These are phyloP conservation scores for Arabidopsis lyrata DNA, from an alignment of 441 rosid species.

Conservation along the genomic window DNA sequence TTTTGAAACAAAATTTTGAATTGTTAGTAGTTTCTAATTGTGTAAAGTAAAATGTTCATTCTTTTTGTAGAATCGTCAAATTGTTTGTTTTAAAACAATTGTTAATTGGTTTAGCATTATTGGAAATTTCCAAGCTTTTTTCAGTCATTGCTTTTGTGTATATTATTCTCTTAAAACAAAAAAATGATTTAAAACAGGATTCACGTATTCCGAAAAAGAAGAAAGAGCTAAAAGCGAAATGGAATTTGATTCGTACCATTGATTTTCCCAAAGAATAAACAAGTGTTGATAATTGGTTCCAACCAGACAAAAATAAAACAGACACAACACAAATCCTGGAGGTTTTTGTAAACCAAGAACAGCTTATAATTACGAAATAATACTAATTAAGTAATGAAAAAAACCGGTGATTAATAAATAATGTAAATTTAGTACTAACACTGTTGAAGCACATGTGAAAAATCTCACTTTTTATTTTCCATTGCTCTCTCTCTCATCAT, in stretches of 20 bases:
- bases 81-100: neutral
- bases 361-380: neutral
- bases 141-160: neutral
- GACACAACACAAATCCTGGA: slow-evolving; percentile 40
- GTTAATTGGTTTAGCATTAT: neutral
- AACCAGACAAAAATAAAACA: slow-evolving; percentile 43
- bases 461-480: slow-evolving; percentile 3
- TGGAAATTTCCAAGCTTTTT: neutral
- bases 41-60: slow-evolving; percentile 7
- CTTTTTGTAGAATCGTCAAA: neutral
- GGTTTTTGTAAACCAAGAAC: slow-evolving; percentile 20
- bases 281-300: slow-evolving; percentile 35
- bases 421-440: neutral
- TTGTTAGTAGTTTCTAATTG: slow-evolving; percentile 21
- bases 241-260: slow-evolving; percentile 46
- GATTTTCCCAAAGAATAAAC: slow-evolving; percentile 22
- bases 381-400: neutral
- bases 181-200: neutral
- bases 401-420: slow-evolving; percentile 7
- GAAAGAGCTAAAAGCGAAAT: neutral
- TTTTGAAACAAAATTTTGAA: neutral
- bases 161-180: neutral
- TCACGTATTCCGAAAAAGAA: too few relatives aligned
- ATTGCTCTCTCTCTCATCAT: slow-evolving; percentile 5
- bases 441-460: slow-evolving; percentile 43